Conservation (phyloP, 2,329 filamentous ascomycete genomes). For the Tothia fuscella region DNA sequence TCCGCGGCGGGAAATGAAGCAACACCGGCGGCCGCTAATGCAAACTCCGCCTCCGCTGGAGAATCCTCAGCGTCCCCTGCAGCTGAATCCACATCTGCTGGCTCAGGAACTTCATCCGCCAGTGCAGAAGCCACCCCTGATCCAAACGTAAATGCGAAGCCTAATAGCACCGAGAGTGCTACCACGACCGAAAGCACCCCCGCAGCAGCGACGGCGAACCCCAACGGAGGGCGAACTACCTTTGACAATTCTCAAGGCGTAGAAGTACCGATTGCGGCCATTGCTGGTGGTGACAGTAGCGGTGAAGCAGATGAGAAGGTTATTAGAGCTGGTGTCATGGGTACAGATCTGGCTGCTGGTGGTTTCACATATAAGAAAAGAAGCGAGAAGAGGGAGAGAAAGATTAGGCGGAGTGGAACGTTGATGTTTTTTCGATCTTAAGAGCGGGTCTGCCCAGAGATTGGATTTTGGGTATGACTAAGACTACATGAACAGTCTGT, state of each 20-base stretch:
- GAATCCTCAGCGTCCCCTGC: neutral
- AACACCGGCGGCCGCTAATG: neutral
- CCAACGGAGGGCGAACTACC: neutral
- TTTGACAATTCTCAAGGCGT: conserved; percentile 5
- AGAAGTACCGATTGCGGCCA: neutral
- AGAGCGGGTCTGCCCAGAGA: neutral
- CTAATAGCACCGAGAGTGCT: neutral
- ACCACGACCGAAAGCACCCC: neutral
- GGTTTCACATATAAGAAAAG: neutral
- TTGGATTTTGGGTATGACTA: neutral
- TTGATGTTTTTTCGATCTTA: neutral
- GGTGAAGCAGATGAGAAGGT: neutral
- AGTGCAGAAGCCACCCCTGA: neutral
- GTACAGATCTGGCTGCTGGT: neutral
- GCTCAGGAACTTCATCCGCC: neutral
- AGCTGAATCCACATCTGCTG: neutral
- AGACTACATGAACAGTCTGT: no score
- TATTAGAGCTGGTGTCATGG: neutral
- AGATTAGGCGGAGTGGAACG: neutral
- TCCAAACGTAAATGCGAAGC: neutral
- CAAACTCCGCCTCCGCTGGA: neutral
- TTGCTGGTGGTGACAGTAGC: neutral
- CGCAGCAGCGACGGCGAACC: neutral
- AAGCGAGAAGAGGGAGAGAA: neutral
- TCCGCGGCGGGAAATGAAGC: neutral